Conservation (phyloP, 2,329 filamentous ascomycete genomes). For the Tricladium varicosporioides region DNA sequence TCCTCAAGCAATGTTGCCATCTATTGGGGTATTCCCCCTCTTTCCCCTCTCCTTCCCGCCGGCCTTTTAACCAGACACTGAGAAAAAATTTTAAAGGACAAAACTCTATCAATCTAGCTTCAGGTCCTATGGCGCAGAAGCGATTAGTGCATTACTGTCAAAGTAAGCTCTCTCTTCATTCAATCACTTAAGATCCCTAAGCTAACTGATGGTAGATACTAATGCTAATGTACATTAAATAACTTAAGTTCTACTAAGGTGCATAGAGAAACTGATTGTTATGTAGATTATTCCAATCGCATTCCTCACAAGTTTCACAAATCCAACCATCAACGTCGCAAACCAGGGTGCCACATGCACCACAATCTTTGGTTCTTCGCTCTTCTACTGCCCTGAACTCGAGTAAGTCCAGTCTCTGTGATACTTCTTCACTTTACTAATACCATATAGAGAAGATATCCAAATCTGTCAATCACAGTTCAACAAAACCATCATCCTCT, state of each 20-base stretch:
- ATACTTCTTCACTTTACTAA: background rate
- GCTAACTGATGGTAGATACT: slow-evolving; percentile 16
- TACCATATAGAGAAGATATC: slow-evolving; percentile 25
- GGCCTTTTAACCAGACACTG: no score
- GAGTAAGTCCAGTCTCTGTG: slow-evolving; percentile 47
- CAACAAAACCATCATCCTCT: slow-evolving; percentile 70
- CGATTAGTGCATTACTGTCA: slow-evolving; percentile 57
- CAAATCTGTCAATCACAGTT: slow-evolving; percentile 33
- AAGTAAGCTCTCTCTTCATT: slow-evolving; percentile 40
- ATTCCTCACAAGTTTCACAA: slow-evolving; percentile 58
- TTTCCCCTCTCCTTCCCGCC: background rate
- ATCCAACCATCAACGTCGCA: slow-evolving; percentile 60
- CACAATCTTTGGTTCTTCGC: slow-evolving; percentile 53
- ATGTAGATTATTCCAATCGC: slow-evolving; percentile 59
- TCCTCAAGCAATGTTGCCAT: slow-evolving; percentile 56
- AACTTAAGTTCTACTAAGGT: background rate
- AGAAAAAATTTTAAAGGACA: no score
- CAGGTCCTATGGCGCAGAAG: slow-evolving; percentile 48
- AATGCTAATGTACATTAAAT: background rate
- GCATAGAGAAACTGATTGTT: no score
- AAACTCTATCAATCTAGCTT: slow-evolving; percentile 54
- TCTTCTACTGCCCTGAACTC: slow-evolving; percentile 62
- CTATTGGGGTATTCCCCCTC: slow-evolving; percentile 57
- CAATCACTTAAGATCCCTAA: background rate
- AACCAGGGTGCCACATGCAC: slow-evolving; percentile 62